Conservation (phyloP, 768 basidiomycete genomes). For the Boletus vermiculosoides region DNA sequence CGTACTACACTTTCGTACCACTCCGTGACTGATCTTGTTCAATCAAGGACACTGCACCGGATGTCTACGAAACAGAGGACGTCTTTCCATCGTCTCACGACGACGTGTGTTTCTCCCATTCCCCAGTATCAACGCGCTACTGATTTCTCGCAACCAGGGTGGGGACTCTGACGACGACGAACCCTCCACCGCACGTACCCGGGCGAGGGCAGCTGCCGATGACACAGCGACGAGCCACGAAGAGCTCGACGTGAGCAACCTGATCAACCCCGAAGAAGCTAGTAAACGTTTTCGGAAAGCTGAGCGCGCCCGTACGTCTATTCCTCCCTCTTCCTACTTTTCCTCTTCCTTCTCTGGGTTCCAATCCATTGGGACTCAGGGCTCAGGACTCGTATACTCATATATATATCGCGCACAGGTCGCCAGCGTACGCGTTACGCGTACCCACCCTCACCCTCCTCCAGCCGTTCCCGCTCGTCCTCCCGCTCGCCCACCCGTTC, state of each 20-base stretch:
- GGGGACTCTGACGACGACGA: slow-evolving; percentile 70
- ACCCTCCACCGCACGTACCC: slow-evolving; percentile 38
- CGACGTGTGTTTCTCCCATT: slow-evolving; percentile 43
- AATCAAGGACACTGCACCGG: slow-evolving; percentile 80
- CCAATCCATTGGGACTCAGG: not conserved
- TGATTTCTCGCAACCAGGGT: slow-evolving; percentile 33
- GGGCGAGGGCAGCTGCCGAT: slow-evolving; percentile 27
- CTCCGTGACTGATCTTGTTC: slow-evolving; percentile 2
- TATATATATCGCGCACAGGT: slow-evolving; percentile 29
- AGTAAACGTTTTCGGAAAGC: slow-evolving; percentile 68
- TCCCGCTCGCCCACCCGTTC: slow-evolving; percentile 34
- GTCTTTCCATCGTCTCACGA: slow-evolving; percentile 52
- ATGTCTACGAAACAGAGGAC: slow-evolving; percentile 92
- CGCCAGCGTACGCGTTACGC: slow-evolving; percentile 58
- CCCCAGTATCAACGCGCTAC: not conserved
- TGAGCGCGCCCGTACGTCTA: slow-evolving; percentile 54
- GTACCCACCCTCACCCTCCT: slow-evolving; percentile 63
- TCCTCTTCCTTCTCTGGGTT: no score
- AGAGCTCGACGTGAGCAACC: slow-evolving; percentile 65
- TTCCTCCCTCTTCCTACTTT: no score
- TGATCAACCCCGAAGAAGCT: slow-evolving; percentile 68
- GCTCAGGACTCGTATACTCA: no score
- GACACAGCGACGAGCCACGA: slow-evolving; percentile 46
- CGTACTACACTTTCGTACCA: slow-evolving; percentile 26
- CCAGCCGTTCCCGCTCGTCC: slow-evolving; percentile 42